Evolutionary conservation across 768 basidiomycete genomes (phyloP).

Genomic region (Coprinopsis cinerea): DNA sequence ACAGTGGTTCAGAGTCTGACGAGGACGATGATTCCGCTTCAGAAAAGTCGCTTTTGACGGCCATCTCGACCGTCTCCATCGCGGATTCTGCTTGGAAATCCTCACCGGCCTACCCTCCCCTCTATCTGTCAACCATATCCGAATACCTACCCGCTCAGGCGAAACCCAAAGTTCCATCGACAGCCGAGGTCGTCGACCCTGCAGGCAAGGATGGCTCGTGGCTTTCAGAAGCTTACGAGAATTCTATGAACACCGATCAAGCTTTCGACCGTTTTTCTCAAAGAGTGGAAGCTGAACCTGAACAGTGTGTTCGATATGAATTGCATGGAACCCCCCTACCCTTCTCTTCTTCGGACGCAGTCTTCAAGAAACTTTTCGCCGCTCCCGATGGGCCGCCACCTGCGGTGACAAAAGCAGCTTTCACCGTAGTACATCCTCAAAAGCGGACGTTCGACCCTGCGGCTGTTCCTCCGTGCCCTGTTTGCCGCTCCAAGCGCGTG

Average conservation of each 20-base stretch:
- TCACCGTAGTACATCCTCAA: conserved; percentile 44
- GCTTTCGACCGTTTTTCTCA: conserved; percentile 83
- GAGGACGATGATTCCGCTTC: conserved; percentile 29
- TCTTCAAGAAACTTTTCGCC: conserved; percentile 74
- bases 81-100: conserved; percentile 60
- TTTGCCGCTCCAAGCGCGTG: conserved; percentile 59
- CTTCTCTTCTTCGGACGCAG: conserved; percentile 63
- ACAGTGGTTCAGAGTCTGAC: conserved; percentile 27
- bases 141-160: conserved; percentile 65
- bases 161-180: conserved; percentile 40
- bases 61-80: conserved; percentile 49
- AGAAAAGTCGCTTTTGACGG: conserved; percentile 49
- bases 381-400: conserved; percentile 36
- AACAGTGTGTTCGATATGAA: conserved; percentile 94
- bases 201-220: conserved; percentile 46
- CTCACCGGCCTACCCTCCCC: conserved; percentile 58
- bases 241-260: conserved; percentile 71
- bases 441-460: conserved; percentile 51
- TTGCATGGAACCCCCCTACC: conserved; percentile 80
- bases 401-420: conserved; percentile 55
- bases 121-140: conserved; percentile 69
- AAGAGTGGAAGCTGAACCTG: conserved; percentile 61
- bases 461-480: conserved; percentile 56
- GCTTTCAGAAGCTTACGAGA: conserved; percentile 76
- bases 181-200: conserved; percentile 38